Percentiles rank a stretch among this genome's conserved stretches.
Conservation (phyloP, 75 land plant species). For the Chamaecyparis obtusa region DNA sequence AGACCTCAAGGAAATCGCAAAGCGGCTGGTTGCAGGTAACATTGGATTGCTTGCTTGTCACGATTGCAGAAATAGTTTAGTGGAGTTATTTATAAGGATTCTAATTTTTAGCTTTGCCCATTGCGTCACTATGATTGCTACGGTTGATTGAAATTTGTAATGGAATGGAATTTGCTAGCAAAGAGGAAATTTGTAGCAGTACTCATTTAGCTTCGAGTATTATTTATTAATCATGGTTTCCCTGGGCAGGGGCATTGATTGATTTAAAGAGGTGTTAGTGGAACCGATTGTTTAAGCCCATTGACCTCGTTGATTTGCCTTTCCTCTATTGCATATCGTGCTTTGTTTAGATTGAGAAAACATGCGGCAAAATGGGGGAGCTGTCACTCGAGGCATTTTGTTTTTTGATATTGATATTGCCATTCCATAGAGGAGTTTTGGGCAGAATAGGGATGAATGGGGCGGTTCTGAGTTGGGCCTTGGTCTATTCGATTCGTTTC, state of each 20-base stretch:
- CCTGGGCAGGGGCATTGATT: not conserved
- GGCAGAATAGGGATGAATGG: too few species aligned
- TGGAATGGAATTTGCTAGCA: too few species aligned
- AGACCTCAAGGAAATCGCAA: conserved; percentile 58
- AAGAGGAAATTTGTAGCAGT: too few species aligned
- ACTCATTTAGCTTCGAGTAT: too few species aligned
- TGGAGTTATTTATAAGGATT: not conserved
- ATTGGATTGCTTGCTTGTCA: not conserved
- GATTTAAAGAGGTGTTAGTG: not conserved
- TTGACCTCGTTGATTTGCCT: not conserved
- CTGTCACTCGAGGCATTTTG: too few species aligned
- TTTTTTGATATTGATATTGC: too few species aligned
- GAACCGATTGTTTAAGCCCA: not conserved
- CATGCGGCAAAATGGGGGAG: too few species aligned
- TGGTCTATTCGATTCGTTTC: too few species aligned
- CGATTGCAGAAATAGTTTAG: too few species aligned
- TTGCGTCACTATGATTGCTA: not conserved
- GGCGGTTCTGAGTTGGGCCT: too few species aligned
- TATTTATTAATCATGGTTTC: too few species aligned
- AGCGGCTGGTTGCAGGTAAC: conserved; percentile 61
- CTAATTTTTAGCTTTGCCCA: not conserved
- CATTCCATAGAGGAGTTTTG: too few species aligned
- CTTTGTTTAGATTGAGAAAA: not conserved
- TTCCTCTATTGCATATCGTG: not conserved
- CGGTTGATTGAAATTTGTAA: not conserved